Conservation (phyloP, 139 green algal species). For the Chlorella sp. region DNA sequence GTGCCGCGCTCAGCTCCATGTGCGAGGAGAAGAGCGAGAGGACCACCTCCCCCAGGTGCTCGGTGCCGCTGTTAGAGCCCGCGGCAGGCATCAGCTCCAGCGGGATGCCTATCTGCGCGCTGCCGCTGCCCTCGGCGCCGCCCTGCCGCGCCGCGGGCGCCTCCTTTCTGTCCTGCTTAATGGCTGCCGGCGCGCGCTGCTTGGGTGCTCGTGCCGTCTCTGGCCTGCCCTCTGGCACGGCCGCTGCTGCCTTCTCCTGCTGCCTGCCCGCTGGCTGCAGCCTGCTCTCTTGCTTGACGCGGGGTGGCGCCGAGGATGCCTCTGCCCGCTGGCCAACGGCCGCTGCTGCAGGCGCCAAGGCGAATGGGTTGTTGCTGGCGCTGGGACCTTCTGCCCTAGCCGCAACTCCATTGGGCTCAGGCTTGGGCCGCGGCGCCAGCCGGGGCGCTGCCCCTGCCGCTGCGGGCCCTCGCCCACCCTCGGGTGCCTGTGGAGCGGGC, state of each 20-base stretch:
- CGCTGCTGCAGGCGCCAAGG: not conserved
- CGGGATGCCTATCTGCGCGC: not conserved
- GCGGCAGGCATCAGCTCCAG: slow-evolving; percentile 21
- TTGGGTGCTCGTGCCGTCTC: not conserved
- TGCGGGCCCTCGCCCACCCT: not conserved
- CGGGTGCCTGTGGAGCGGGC: too few relatives aligned
- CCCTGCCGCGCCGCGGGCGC: not conserved
- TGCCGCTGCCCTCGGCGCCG: not conserved
- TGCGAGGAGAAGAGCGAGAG: not conserved
- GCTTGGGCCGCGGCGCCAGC: not conserved
- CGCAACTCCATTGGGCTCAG: not conserved
- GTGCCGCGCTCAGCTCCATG: too few relatives aligned
- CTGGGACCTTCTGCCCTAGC: too few relatives aligned
- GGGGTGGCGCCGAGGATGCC: too few relatives aligned
- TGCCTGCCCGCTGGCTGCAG: not conserved
- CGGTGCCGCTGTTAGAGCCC: not conserved
- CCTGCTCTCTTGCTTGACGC: not conserved
- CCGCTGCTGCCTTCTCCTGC: not conserved
- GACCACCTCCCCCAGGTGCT: slow-evolving; percentile 13
- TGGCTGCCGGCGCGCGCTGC: too few relatives aligned
- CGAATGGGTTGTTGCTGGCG: not conserved
- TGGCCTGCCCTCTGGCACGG: not conserved
- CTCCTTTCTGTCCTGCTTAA: not conserved
- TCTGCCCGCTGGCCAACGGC: too few relatives aligned
- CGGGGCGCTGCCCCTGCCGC: not conserved